Base-by-base conservation (phyloP, 2,329 filamentous ascomycete species). In the Ophiognomonia clavigignenti-juglandacearum region DNA sequence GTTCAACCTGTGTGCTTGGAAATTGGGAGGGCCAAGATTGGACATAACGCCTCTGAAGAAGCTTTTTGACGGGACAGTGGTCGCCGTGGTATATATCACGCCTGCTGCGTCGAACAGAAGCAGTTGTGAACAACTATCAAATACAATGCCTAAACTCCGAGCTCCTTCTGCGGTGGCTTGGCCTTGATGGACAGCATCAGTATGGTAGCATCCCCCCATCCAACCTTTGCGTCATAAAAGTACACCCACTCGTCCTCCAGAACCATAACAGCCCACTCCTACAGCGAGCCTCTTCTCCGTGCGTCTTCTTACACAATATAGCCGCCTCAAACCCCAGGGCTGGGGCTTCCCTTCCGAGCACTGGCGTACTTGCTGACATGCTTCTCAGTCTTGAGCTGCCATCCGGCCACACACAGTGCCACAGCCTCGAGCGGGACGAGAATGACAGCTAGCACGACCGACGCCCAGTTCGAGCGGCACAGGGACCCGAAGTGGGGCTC, bases 371-470 rank as follows among this genome's bases (percentile, higher is more conserved):
- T 52, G 34, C 54, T 55, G 9, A 62, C 53, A 54, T 69, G 73
- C 56, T 67, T 70, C 63, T 73, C 68, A 10, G 73, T 54, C 46
- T 69, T 61, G 43, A 68, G 57, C 55, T 76, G 70, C 50, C 69
- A 72, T 14, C 61, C 70, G 3, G 72, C 70, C 19, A 73, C 58
- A 2, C 61, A 70, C 35, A 83, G 55, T 3, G 74, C 66, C 14
- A 72, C 55, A 4, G 72, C 63, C 63, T 83, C 72, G 35, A 83
- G 60, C 10, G 79, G 79, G 24, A 83, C 72, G 40, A 83, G 67
- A 53, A 81, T 60, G 47, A 81, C 67, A 20, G 73, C 69, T 37
- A 84, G 64, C 54, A 75, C 75, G 23, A 82, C 61, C 2, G 70
- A 74, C 4, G 72, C 74, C 57, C 71, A 69, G 62, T 71, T 79